These are phyloP conservation scores for Phytopythium cucurbitacearum DNA, from an alignment of 352 stramenopile species.

Conservation along the genomic window DNA sequence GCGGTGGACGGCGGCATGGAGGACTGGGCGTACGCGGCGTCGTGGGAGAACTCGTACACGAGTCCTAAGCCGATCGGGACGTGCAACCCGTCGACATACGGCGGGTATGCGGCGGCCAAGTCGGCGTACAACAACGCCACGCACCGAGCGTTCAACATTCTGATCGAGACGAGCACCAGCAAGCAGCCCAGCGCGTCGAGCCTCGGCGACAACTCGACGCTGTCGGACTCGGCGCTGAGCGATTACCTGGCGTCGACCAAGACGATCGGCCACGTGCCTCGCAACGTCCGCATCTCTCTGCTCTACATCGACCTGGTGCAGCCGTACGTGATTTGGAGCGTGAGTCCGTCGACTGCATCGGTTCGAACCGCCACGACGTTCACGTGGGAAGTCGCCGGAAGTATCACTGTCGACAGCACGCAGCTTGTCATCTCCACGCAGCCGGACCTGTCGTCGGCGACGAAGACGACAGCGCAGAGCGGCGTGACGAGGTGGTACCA, in stretches of 20 bases:
- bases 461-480: conserved; percentile 25
- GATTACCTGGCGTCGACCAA: conserved; percentile 36
- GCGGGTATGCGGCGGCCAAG: conserved; percentile 81
- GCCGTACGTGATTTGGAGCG: conserved; percentile 84
- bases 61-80: conserved; percentile 41
- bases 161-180: conserved; percentile 90
- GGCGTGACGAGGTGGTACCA: conserved; percentile 68
- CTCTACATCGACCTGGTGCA: conserved; percentile 91
- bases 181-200: conserved; percentile 70
- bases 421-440: conserved; percentile 42
- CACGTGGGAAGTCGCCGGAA: conserved; percentile 53
- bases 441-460: conserved; percentile 16
- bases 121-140: conserved; percentile 89
- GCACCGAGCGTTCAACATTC: conserved; percentile 91
- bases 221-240: conserved; percentile 41
- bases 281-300: conserved; percentile 91
- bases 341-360: conserved; percentile 10
- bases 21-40: conserved; percentile 92
- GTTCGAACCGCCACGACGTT: conserved; percentile 17
- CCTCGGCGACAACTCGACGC: conserved; percentile 59
- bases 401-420: conserved; percentile 57
- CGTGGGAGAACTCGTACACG: conserved; percentile 65
- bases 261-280: conserved; percentile 88
- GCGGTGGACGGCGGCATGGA: conserved; percentile 94
- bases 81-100: conserved; percentile 83